These are phyloP conservation scores for Colletotrichum melonis DNA, from an alignment of 2,329 filamentous ascomycete genomes.

Conservation along the genomic window DNA sequence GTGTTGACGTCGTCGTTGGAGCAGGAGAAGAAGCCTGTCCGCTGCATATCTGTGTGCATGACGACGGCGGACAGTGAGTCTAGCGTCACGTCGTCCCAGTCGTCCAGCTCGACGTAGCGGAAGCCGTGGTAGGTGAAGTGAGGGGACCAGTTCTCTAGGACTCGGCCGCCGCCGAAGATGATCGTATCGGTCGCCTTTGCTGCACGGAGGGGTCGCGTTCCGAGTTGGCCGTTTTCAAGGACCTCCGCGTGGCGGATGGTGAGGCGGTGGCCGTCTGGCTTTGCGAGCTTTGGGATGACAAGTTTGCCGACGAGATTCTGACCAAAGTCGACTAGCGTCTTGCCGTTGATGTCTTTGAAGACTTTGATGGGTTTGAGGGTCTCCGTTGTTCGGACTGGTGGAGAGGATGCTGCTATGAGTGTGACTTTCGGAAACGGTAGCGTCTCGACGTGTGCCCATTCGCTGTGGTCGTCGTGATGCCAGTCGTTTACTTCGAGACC, in stretches of 20 bases:
- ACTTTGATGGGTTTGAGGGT: slow-evolving; percentile 43
- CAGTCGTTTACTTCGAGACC: slow-evolving; percentile 40
- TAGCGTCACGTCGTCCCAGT: slow-evolving; percentile 47
- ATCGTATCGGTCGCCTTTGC: slow-evolving; percentile 56
- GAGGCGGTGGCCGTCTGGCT: slow-evolving; percentile 51
- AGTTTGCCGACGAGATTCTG: slow-evolving; percentile 68
- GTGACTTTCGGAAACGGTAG: slow-evolving; percentile 43
- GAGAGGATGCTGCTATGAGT: slow-evolving; percentile 52
- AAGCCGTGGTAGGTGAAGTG: slow-evolving; percentile 66
- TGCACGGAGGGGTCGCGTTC: slow-evolving; percentile 52
- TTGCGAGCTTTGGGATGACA: slow-evolving; percentile 46
- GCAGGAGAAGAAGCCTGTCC: slow-evolving; percentile 61
- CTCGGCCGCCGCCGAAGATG: slow-evolving; percentile 40
- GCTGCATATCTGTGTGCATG: slow-evolving; percentile 63
- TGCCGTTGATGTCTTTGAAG: slow-evolving; percentile 51
- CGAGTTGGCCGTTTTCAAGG: slow-evolving; percentile 60
- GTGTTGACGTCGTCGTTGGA: slow-evolving; percentile 63
- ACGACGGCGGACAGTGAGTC: slow-evolving; percentile 44
- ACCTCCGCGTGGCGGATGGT: slow-evolving; percentile 65
- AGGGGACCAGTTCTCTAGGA: slow-evolving; percentile 50
- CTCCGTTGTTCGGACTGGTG: slow-evolving; percentile 55
- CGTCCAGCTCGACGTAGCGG: slow-evolving; percentile 60
- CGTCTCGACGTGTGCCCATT: slow-evolving; percentile 44
- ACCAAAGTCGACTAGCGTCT: slow-evolving; percentile 65
- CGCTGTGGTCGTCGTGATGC: slow-evolving; percentile 39